Evolutionary conservation across 495 filamentous ascomycete species (phyloP).

Genomic region (Tuber calosporum): DNA sequence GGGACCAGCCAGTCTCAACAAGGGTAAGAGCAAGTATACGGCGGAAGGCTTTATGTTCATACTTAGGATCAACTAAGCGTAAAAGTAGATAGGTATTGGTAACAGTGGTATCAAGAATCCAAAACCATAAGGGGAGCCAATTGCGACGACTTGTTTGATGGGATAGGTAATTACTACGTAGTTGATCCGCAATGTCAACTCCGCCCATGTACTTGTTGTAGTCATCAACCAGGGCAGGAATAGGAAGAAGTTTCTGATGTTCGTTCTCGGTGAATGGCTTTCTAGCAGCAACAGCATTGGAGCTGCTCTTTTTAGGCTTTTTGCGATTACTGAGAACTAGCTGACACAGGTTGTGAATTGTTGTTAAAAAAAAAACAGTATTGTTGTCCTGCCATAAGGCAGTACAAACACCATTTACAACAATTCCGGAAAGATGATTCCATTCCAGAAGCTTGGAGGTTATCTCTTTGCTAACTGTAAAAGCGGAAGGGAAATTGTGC

Average conservation of each 20-base stretch:
- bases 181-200: conserved; percentile 11
- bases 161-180: too few relatives aligned
- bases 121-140: too few relatives aligned
- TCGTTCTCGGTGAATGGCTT: not conserved
- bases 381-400: conserved; percentile 14
- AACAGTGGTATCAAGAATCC: too few relatives aligned
- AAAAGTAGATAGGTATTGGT: too few relatives aligned
- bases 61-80: too few relatives aligned
- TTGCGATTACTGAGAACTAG: too few relatives aligned
- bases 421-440: not conserved
- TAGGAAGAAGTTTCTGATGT: not conserved
- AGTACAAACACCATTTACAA: not conserved
- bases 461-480: conserved; percentile 9
- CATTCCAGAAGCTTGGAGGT: not conserved
- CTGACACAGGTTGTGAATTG: conserved; percentile 6
- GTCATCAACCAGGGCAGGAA: conserved; percentile 24
- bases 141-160: too few relatives aligned
- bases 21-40: too few relatives aligned
- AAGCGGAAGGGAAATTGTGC: conserved; percentile 2
- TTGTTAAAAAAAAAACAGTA: conserved; percentile 13
- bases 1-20: too few relatives aligned
- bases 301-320: not conserved
- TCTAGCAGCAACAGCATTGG: not conserved
- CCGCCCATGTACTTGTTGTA: conserved; percentile 14
- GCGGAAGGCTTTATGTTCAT: too few relatives aligned